Percentiles rank a stretch among this genome's conserved stretches.
Evolutionary conservation across 352 stramenopile genomes (phyloP).

Genomic region (Pythium insidiosum): DNA sequence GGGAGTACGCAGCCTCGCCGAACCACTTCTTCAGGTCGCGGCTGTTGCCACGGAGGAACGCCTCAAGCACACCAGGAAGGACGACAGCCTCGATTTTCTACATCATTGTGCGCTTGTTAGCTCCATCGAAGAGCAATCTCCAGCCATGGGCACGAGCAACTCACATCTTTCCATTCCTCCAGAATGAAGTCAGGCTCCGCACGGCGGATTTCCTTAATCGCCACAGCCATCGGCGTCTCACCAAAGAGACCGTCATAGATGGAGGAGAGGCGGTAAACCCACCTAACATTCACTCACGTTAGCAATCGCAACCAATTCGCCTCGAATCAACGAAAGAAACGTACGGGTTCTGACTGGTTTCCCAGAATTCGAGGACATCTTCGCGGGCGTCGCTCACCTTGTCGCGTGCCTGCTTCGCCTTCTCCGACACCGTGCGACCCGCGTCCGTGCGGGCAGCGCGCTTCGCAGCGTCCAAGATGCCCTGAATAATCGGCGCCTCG

Average conservation of each 20-base stretch:
- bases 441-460: conserved; percentile 69
- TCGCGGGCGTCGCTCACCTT: conserved; percentile 77
- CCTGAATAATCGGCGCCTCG: conserved; percentile 94
- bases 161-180: conserved; percentile 91
- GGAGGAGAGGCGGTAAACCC: conserved; percentile 95
- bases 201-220: conserved; percentile 93
- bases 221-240: conserved; percentile 93
- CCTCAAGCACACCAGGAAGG: conserved; percentile 91
- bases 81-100: conserved; percentile 90
- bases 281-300: too few relatives aligned
- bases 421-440: conserved; percentile 62
- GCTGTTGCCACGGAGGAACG: conserved; percentile 93
- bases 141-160: too few relatives aligned
- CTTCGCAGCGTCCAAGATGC: conserved; percentile 77
- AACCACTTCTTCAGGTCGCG: conserved; percentile 96
- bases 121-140: too few relatives aligned
- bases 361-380: conserved; percentile 92
- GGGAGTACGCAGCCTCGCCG: conserved; percentile 92
- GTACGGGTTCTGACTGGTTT: conserved; percentile 98
- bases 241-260: conserved; percentile 98
- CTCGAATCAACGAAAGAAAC: conserved; percentile 6
- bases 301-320: background rate
- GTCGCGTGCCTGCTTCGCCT: conserved; percentile 65
- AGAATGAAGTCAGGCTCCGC: conserved; percentile 96
- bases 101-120: too few relatives aligned